These are phyloP conservation scores for Skeletonema costatum DNA, from an alignment of 108 stramenopile species.

Conservation along the genomic window DNA sequence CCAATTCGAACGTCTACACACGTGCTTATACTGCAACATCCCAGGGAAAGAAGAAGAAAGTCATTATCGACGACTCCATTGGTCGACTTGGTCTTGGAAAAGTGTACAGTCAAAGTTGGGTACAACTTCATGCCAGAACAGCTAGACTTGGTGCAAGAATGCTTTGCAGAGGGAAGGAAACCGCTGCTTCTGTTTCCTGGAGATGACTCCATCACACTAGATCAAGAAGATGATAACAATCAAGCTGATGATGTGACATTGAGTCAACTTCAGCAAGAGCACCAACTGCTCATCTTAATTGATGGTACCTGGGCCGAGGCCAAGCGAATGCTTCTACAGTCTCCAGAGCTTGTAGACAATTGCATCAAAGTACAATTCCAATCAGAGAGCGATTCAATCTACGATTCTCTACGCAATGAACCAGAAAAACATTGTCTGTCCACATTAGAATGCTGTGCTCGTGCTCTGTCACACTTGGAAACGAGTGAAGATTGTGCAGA, in stretches of 20 bases:
- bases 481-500: neutral
- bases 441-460: slow-evolving; percentile 55
- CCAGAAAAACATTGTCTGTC: slow-evolving; percentile 51
- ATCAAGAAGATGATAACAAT: slow-evolving; percentile 8
- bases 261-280: neutral
- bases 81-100: slow-evolving; percentile 41
- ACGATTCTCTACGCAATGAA: slow-evolving; percentile 48
- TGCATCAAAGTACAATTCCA: slow-evolving; percentile 43
- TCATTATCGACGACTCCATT: slow-evolving; percentile 51
- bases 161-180: slow-evolving; percentile 7
- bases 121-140: slow-evolving; percentile 20
- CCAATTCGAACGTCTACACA: slow-evolving; percentile 18
- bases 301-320: slow-evolving; percentile 62
- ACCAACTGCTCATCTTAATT: slow-evolving; percentile 12
- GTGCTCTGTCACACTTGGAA: slow-evolving; percentile 32
- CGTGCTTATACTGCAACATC: slow-evolving; percentile 54
- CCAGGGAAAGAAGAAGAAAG: slow-evolving; percentile 53
- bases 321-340: slow-evolving; percentile 38
- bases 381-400: slow-evolving; percentile 31
- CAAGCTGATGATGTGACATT: neutral
- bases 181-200: slow-evolving; percentile 51
- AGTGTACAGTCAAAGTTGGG: slow-evolving; percentile 37
- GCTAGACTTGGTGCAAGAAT: slow-evolving; percentile 6
- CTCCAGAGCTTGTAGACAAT: slow-evolving; percentile 29
- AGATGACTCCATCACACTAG: slow-evolving; percentile 48